Percentiles rank a stretch among this genome's conserved stretches.
Evolutionary conservation across 345 rosid genomes (phyloP).

Genomic region (Laguncularia racemosa): DNA sequence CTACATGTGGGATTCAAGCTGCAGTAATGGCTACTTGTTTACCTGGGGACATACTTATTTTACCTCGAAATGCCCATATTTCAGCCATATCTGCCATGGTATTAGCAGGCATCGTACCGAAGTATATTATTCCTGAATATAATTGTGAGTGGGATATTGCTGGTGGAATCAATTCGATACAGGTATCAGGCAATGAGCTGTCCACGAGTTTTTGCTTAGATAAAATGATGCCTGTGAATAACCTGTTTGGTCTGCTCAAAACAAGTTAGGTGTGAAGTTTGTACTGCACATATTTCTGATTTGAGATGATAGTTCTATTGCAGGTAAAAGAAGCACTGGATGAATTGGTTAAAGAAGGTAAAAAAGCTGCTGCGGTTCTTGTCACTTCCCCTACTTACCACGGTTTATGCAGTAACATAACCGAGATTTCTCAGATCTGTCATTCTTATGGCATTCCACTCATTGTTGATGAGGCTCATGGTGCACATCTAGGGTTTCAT

Average conservation of each 20-base stretch:
- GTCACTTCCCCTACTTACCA: slow-evolving; percentile 62
- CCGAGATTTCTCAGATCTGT: slow-evolving; percentile 35
- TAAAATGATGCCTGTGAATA: no score
- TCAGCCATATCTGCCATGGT: slow-evolving; percentile 51
- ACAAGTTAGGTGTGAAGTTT: background rate
- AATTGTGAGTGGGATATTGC: slow-evolving; percentile 43
- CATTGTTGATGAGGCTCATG: slow-evolving; percentile 58
- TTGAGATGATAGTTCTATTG: background rate
- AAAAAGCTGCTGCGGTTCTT: slow-evolving; percentile 45
- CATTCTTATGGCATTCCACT: slow-evolving; percentile 40
- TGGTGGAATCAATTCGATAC: slow-evolving; percentile 28
- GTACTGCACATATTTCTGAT: background rate
- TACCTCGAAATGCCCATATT: slow-evolving; percentile 52
- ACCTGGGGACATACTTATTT: slow-evolving; percentile 45
- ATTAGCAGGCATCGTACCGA: slow-evolving; percentile 45
- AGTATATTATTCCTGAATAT: slow-evolving; percentile 46
- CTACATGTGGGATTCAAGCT: slow-evolving; percentile 58
- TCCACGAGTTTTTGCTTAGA: no score
- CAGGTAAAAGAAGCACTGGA: slow-evolving; percentile 44
- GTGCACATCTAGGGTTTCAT: slow-evolving; percentile 52
- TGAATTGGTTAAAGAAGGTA: slow-evolving; percentile 38
- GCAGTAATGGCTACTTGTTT: slow-evolving; percentile 54
- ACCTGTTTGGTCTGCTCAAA: no score
- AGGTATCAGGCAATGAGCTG: slow-evolving; percentile 16
- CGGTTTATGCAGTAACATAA: slow-evolving; percentile 51